Conservation (phyloP, 306 rosid species). For the Prunus armeniaca region DNA sequence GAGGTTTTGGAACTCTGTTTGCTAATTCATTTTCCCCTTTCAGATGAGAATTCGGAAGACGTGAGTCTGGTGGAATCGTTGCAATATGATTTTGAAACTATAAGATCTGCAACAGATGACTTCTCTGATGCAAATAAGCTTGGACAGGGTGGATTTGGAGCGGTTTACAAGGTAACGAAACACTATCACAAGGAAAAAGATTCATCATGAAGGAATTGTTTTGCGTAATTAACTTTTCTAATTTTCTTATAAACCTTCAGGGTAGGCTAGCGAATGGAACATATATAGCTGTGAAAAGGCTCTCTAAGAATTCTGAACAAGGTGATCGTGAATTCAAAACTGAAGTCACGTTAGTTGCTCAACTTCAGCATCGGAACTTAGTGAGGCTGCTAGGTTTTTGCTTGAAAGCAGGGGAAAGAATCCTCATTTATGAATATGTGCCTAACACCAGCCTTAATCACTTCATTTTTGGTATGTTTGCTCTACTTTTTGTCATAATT, state of each 20-base stretch:
- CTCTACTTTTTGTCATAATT: background rate
- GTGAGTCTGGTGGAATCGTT: constrained; percentile 1
- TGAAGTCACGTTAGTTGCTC: constrained; percentile 44
- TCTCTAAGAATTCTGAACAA: constrained; percentile 31
- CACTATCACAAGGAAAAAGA: no score
- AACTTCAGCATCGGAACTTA: constrained; percentile 47
- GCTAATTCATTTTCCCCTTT: background rate
- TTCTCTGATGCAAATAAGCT: constrained; percentile 39
- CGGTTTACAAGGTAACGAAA: no score
- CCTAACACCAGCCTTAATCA: background rate
- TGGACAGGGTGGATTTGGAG: no score
- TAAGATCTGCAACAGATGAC: constrained; percentile 37
- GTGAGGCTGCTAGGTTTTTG: constrained; percentile 49
- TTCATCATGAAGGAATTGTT: no score
- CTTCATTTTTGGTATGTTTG: constrained; percentile 5
- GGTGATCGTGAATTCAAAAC: constrained; percentile 45
- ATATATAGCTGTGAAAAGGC: constrained; percentile 43
- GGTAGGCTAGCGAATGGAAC: constrained; percentile 31
- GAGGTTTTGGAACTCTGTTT: background rate
- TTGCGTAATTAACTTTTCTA: no score
- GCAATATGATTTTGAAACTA: constrained; percentile 32
- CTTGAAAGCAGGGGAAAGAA: constrained; percentile 9
- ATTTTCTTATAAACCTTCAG: background rate
- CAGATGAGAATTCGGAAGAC: background rate
- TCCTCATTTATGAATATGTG: background rate